Percentiles rank a stretch among this genome's conserved stretches.
phyloP scores from a whole-genome alignment of 345 rosid species.

The Arabidopsis suecica region DNA sequence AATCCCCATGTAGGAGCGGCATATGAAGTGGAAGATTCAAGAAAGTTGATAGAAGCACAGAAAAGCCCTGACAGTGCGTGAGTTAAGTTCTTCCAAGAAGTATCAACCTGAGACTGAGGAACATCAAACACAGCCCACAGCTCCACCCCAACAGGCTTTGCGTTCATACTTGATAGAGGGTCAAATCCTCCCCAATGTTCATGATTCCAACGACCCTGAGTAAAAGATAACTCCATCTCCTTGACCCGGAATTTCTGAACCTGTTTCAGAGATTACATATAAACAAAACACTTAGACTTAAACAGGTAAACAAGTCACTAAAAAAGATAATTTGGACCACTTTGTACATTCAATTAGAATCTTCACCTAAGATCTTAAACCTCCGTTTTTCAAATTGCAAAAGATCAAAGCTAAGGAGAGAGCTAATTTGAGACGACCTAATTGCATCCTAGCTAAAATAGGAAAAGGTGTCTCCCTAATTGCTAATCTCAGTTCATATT shows the following conservation, averaged over 20 bases:
- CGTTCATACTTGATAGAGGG: conserved; percentile 79
- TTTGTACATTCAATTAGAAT: no score
- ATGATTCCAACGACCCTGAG: conserved; percentile 98
- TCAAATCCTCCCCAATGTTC: conserved; percentile 99
- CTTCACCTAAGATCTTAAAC: no score
- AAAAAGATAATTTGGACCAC: no score
- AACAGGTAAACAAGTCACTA: background rate
- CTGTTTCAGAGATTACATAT: conserved; percentile 48
- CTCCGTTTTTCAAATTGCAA: background rate
- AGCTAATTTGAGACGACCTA: conserved; percentile 8
- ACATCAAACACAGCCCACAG: conserved; percentile 96
- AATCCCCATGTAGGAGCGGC: conserved; percentile 87
- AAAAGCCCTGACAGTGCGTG: conserved; percentile 93
- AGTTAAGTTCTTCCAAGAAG: conserved; percentile 88
- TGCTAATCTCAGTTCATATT: conserved; percentile 3
- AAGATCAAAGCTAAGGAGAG: conserved; percentile 5
- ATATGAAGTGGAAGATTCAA: conserved; percentile 79
- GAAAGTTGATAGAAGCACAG: conserved; percentile 92
- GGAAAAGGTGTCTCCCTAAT: background rate
- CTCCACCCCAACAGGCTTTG: conserved; percentile 97
- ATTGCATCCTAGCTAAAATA: conserved; percentile 12
- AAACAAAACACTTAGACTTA: conserved; percentile 2
- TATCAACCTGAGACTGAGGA: conserved; percentile 71
- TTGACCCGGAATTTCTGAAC: conserved; percentile 71
- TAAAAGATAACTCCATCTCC: conserved; percentile 96